phyloP scores from a whole-genome alignment of 2,329 filamentous ascomycete species.

The Hypoxylon sp. region DNA sequence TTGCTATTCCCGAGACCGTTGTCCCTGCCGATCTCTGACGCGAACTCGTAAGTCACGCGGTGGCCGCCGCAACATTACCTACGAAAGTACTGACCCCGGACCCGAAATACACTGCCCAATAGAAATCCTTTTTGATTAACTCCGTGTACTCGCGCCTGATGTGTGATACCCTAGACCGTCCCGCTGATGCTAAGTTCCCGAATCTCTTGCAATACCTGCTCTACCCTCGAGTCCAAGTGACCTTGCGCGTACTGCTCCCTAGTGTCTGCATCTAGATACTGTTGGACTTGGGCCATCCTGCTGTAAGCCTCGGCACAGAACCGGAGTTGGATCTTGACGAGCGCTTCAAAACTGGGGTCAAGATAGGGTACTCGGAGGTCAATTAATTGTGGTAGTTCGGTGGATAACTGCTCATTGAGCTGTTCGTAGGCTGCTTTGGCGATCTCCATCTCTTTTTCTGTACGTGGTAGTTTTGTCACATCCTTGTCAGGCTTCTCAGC shows the following conservation, averaged over 20 bases:
- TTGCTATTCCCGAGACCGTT: conserved; percentile 29
- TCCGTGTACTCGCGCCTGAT: conserved; percentile 26
- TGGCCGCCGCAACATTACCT: conserved; percentile 19
- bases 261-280: conserved; percentile 96
- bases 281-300: conserved; percentile 98
- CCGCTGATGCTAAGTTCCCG: conserved; percentile 93
- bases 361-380: conserved; percentile 97
- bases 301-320: conserved; percentile 99
- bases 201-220: conserved; percentile 97
- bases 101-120: conserved; percentile 23
- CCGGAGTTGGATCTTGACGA: conserved; percentile 97
- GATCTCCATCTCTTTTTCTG: conserved; percentile 97
- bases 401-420: conserved; percentile 94
- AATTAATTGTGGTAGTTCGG: conserved; percentile 94
- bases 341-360: conserved; percentile 95
- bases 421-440: conserved; percentile 94
- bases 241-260: conserved; percentile 96
- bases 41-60: conserved; percentile 27
- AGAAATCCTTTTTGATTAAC: conserved; percentile 31
- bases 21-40: conserved; percentile 30
- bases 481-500: conserved; percentile 99
- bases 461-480: conserved; percentile 92
- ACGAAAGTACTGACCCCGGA: conserved; percentile 31
- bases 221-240: conserved; percentile 90
- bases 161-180: conserved; percentile 65